These are phyloP conservation scores for Ceratocystis diversiconidia DNA, from an alignment of 2,329 filamentous ascomycete genomes.

Conservation along the genomic window DNA sequence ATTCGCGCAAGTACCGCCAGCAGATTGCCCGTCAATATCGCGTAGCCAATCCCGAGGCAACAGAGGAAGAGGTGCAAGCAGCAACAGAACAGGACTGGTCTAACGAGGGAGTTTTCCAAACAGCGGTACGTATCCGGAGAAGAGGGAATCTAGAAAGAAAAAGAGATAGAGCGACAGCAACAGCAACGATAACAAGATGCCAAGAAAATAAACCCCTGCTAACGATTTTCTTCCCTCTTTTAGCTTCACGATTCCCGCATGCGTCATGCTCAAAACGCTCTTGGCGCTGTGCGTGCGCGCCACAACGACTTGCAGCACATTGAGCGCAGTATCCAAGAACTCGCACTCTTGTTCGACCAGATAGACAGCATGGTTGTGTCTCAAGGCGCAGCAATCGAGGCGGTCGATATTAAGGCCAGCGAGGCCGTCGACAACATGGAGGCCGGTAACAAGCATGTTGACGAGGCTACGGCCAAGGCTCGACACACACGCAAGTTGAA, in stretches of 20 bases:
- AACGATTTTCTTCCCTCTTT: background rate
- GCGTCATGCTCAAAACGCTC: slow-evolving; percentile 29
- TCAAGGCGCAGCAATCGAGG: slow-evolving; percentile 50
- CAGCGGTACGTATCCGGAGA: slow-evolving; percentile 47
- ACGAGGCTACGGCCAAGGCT: slow-evolving; percentile 54
- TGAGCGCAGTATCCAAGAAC: slow-evolving; percentile 57
- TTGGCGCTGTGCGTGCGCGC: slow-evolving; percentile 65
- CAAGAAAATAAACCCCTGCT: background rate
- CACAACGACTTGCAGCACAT: slow-evolving; percentile 75
- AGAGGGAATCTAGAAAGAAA: background rate
- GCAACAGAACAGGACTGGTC: slow-evolving; percentile 59
- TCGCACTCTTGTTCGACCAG: slow-evolving; percentile 57
- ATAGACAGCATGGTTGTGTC: slow-evolving; percentile 60
- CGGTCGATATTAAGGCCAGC: slow-evolving; percentile 50
- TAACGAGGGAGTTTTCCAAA: slow-evolving; percentile 69
- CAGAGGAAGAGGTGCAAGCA: slow-evolving; percentile 54
- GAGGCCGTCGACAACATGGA: slow-evolving; percentile 53
- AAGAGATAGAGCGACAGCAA: background rate
- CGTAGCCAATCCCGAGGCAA: slow-evolving; percentile 71
- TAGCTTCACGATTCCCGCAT: slow-evolving; percentile 14
- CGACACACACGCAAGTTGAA: slow-evolving; percentile 58
- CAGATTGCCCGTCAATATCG: slow-evolving; percentile 68
- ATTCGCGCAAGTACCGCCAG: slow-evolving; percentile 57
- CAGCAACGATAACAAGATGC: background rate
- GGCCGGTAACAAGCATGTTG: slow-evolving; percentile 40